A percentile compares a stretch with the other conserved stretches of the same genome.
Conservation (phyloP, 371 early-diverging fungal genomes). For the Phascolomyces articulosus region DNA sequence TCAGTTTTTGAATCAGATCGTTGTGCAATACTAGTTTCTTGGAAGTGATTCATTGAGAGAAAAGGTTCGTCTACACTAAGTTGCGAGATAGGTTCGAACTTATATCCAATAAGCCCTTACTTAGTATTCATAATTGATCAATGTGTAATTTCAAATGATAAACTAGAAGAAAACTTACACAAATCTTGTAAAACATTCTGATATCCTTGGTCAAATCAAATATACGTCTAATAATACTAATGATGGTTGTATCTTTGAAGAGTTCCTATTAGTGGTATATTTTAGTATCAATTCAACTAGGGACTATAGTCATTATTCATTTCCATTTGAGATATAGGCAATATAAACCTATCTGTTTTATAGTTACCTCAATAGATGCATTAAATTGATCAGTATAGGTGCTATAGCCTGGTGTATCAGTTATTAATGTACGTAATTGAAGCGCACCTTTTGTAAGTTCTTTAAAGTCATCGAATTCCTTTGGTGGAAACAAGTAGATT, state of each 20-base stretch:
- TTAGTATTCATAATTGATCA: neutral
- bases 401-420: slow-evolving; percentile 13
- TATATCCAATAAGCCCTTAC: too few species aligned
- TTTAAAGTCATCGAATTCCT: slow-evolving; percentile 60
- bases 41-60: slow-evolving; percentile 42
- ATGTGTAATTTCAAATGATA: neutral
- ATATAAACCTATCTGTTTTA: neutral
- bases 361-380: slow-evolving; percentile 27
- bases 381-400: slow-evolving; percentile 32
- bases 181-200: slow-evolving; percentile 60
- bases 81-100: slow-evolving; percentile 65
- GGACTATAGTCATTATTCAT: too few species aligned
- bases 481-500: slow-evolving; percentile 68
- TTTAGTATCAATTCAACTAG: too few species aligned
- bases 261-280: slow-evolving; percentile 25
- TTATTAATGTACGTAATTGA: slow-evolving; percentile 19
- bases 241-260: slow-evolving; percentile 55
- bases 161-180: slow-evolving; percentile 48
- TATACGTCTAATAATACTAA: slow-evolving; percentile 50
- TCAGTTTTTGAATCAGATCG: slow-evolving; percentile 65
- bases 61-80: slow-evolving; percentile 47
- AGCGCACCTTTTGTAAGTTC: slow-evolving; percentile 57
- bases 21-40: slow-evolving; percentile 48
- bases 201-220: slow-evolving; percentile 68
- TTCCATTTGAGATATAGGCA: too few species aligned